Evolutionary conservation across 2,329 filamentous ascomycete species (phyloP), one percentile per base, ranked within the genome.

Genomic region (Xylaria sp.): DNA sequence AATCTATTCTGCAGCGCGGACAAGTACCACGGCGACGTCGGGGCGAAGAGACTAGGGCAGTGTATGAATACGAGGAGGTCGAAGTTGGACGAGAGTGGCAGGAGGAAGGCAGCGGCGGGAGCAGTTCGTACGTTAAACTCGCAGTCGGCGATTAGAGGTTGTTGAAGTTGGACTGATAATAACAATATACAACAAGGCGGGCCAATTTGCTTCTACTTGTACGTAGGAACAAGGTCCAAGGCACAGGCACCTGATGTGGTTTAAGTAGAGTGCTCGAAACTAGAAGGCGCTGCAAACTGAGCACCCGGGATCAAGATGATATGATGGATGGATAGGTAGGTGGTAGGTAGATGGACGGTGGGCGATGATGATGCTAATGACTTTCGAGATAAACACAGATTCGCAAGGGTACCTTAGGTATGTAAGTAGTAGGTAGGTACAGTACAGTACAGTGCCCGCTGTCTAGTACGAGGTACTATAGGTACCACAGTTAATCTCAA

Each of bases 31-130:
- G 61, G 39, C 53, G 45, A 27, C n/a, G 56, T 65, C 65, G 50
- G 42, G 61, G 19, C 36, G 27, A 55, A 51, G 56, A 32, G 45
- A 50, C 32, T 39, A 53, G 17, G 32, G 53, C 14, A 47, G 17
- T 21, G 42, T 30, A 59, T 47, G 62, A 60, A 48, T 36, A 48
- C 3, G 27, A 55, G 48, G 53, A 45, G 42, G 34, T 39, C n/a
- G 39, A 61, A 48, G 58, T 62, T n/a, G 60, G 34, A 7, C 30
- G 17, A 62, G 55, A 51, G 27, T 61, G 42, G 27, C 9, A 65
- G 60, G 30, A 65, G 60, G 30, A 45, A 64, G 61, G 53, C 34
- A 54, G 51, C n/a, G 45, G 61, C 63, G 61, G 67, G 57, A 62
- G 54, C 34, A 45, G 51, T 32, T 17, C 19, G 21, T 32, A 55